A percentile compares a stretch with the other conserved stretches of the same genome.
These are phyloP conservation scores for Gossypium gossypioides DNA, from an alignment of 441 rosid genomes.

Conservation along the genomic window DNA sequence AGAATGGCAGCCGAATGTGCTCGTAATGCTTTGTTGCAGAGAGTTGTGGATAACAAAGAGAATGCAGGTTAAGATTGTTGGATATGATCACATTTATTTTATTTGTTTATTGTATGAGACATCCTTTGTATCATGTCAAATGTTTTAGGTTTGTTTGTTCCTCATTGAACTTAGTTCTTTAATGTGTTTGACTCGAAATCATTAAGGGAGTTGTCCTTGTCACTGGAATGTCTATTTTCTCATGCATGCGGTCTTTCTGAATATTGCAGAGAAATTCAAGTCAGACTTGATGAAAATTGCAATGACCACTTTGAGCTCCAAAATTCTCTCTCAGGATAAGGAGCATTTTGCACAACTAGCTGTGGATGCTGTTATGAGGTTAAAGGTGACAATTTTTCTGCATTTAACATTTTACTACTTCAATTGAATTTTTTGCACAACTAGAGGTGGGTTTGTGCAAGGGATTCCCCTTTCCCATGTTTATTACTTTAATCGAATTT, in stretches of 20 bases:
- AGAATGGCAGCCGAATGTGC: constrained; percentile 99
- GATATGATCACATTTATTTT: background rate
- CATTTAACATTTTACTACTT: background rate
- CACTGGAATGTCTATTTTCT: constrained; percentile 2
- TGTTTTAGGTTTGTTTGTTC: background rate
- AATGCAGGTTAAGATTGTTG: constrained; percentile 46
- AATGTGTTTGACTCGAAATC: background rate
- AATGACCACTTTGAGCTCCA: constrained; percentile 83
- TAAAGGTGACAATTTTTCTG: constrained; percentile 44
- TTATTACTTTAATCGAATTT: background rate
- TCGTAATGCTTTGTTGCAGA: constrained; percentile 56
- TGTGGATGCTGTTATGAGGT: constrained; percentile 90
- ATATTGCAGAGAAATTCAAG: constrained; percentile 66
- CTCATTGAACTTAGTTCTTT: background rate
- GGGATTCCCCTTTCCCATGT: background rate
- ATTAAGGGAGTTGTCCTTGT: background rate
- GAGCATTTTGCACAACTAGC: constrained; percentile 85
- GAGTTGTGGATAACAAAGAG: constrained; percentile 72
- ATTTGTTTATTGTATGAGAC: background rate
- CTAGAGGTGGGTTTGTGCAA: background rate
- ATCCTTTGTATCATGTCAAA: background rate
- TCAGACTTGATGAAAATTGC: constrained; percentile 86
- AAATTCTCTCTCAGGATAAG: constrained; percentile 85
- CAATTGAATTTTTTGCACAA: too few relatives aligned
- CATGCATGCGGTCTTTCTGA: constrained; percentile 10